Evolutionary conservation across 2,329 filamentous ascomycete genomes (phyloP).

Genomic region (Blastomyces silverae): DNA sequence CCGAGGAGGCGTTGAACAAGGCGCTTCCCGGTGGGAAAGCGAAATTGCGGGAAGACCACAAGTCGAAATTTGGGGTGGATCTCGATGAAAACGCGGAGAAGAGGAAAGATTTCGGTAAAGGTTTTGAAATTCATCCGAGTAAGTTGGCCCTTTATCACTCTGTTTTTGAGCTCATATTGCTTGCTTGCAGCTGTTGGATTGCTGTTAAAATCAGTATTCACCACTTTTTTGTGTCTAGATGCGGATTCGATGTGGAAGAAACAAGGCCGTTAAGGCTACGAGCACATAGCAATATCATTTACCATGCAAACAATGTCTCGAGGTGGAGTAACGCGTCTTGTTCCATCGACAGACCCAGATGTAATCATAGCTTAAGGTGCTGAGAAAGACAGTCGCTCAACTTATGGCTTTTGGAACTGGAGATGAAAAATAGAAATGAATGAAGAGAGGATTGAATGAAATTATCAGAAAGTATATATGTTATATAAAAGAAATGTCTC

Average conservation of each 20-base stretch:
- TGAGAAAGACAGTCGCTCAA: not conserved
- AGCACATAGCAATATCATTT: not conserved
- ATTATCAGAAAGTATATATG: slow-evolving; percentile 3
- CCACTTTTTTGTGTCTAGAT: slow-evolving; percentile 24
- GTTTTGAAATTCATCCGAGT: slow-evolving; percentile 32
- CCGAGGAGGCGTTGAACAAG: slow-evolving; percentile 26
- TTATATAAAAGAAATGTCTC: slow-evolving; percentile 35
- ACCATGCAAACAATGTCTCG: not conserved
- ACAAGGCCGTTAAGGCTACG: not conserved
- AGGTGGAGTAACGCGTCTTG: not conserved
- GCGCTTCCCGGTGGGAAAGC: slow-evolving; percentile 28
- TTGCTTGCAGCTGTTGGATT: slow-evolving; percentile 11
- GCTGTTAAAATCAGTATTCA: not conserved
- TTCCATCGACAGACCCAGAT: not conserved
- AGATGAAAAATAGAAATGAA: not conserved
- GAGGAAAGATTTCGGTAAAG: slow-evolving; percentile 36
- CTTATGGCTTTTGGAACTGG: not conserved
- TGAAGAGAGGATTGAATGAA: not conserved
- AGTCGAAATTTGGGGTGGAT: slow-evolving; percentile 50
- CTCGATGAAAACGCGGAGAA: slow-evolving; percentile 48
- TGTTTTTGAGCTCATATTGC: not conserved
- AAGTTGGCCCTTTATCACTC: slow-evolving; percentile 18
- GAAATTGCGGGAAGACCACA: slow-evolving; percentile 44
- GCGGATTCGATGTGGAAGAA: slow-evolving; percentile 31
- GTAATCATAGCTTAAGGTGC: not conserved